Evolutionary conservation across 2,329 filamentous ascomycete genomes (phyloP), one percentile per base, ranked within the genome.

Genomic region (Apiospora malaysiana): DNA sequence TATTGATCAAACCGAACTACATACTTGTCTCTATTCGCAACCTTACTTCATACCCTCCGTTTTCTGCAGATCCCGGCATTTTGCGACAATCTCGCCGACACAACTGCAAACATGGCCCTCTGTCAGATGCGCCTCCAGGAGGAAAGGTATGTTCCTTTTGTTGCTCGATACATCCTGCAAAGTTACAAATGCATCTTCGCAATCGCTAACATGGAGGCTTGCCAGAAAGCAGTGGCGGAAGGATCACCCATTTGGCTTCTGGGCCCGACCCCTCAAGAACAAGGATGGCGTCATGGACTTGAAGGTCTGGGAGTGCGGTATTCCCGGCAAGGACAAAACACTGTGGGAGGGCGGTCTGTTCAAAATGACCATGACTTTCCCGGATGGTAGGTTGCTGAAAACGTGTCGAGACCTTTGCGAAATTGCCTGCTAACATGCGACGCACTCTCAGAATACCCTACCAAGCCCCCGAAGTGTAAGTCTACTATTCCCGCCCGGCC

Each of bases 301-400:
- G 74, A 97, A 98, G 87, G 89, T 91, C 74, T 99, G 96, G 96
- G 95, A 98, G 77, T 98, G 96, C 78, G 95, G 95, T 59, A 93
- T 99, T 59, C 96, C 96, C 4, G 96, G 97, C 78, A 98, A 97
- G 81, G 92, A 97, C 72, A 96, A 97, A 85, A 99, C 97, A 0
- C 91, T 98, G 27, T 99, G 96, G 96, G 95, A 97, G 79, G 95
- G 95, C n/a, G 96, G 96, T 1, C 85, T 98, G 14, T 98, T 98
- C 86, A 99, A 98, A 85, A 85, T 99, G 71, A 94, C 93, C 71
- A 92, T 99, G 77, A 90, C 89, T 14, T 99, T 99, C 77, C 96
- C 97, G 0, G 96, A 99, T 78, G 95, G 94, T 96, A 83, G 82
- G 90, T 83, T 18, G 23, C 32, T 40, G 18, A 6, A 32, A 63